A percentile compares a stretch with the other conserved stretches of the same genome.
Evolutionary conservation across 1,284 basidiomycete genomes (phyloP).

Genomic region (Moniliophthora roreri): DNA sequence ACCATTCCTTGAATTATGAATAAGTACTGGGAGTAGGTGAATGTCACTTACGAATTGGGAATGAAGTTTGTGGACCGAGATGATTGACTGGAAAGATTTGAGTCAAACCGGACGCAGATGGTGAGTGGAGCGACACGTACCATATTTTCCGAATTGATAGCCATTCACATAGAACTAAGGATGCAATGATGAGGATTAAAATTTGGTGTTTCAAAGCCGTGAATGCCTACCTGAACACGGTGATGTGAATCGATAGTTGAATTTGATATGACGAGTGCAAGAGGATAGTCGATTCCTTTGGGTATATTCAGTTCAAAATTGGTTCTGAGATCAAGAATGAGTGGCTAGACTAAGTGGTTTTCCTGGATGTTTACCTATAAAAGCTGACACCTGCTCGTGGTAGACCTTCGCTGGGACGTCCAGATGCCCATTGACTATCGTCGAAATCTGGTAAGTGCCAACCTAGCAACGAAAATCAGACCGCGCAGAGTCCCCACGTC

Average conservation of each 20-base stretch:
- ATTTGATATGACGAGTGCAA: constrained; percentile 40
- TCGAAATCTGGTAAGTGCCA: constrained; percentile 56
- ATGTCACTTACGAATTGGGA: constrained; percentile 37
- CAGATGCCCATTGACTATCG: constrained; percentile 40
- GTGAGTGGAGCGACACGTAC: constrained; percentile 22
- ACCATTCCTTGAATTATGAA: not conserved
- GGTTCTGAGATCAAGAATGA: constrained; percentile 30
- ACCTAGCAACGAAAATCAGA: constrained; percentile 17
- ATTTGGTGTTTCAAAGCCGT: not conserved
- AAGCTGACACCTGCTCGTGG: constrained; percentile 43
- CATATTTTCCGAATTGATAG: constrained; percentile 43
- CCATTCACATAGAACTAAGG: constrained; percentile 41
- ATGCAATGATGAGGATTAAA: not conserved
- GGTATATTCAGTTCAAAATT: constrained; percentile 44
- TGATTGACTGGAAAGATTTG: constrained; percentile 31
- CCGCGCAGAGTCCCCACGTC: no score
- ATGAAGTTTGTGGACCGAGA: constrained; percentile 39
- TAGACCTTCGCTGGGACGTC: constrained; percentile 38
- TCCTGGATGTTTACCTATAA: constrained; percentile 31
- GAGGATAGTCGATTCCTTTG: constrained; percentile 46
- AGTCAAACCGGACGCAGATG: no score
- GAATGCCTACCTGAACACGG: constrained; percentile 32
- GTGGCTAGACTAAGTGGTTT: not conserved
- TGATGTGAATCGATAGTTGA: constrained; percentile 38
- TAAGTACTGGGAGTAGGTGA: not conserved